phyloP scores from a whole-genome alignment of 1,284 basidiomycete species.

The Ustilago sp. region DNA sequence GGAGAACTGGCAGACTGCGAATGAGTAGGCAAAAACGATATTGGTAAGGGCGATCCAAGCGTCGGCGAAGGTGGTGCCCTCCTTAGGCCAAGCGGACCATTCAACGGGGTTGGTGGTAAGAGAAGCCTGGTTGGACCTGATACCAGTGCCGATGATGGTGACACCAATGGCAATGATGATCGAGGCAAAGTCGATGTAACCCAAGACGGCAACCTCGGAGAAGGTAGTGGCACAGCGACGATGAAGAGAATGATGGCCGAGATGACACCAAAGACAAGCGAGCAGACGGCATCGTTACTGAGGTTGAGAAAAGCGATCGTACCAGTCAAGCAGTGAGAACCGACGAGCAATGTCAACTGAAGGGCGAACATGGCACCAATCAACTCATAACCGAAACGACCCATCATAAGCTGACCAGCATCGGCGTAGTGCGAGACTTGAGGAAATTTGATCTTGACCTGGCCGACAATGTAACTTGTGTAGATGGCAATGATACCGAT shows the following conservation, averaged over 20 bases:
- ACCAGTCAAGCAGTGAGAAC: constrained; percentile 64
- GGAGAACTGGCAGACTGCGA: constrained; percentile 59
- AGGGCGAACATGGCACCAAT: constrained; percentile 57
- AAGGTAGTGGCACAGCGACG: constrained; percentile 59
- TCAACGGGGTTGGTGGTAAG: constrained; percentile 33
- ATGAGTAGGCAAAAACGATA: constrained; percentile 65
- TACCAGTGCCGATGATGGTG: constrained; percentile 59
- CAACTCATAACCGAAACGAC: constrained; percentile 54
- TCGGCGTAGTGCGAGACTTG: constrained; percentile 57
- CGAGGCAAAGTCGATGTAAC: constrained; percentile 63
- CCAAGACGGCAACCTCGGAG: constrained; percentile 59
- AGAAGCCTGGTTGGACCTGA: constrained; percentile 30
- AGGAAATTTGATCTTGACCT: constrained; percentile 57
- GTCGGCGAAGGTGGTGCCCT: constrained; percentile 51
- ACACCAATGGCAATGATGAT: constrained; percentile 60
- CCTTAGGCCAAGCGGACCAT: constrained; percentile 58
- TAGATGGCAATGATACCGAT: constrained; percentile 61
- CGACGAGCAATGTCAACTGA: constrained; percentile 50
- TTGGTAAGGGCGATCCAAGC: constrained; percentile 59
- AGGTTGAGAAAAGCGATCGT: constrained; percentile 58
- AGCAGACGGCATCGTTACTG: constrained; percentile 53
- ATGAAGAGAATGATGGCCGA: constrained; percentile 62
- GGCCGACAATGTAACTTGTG: constrained; percentile 55
- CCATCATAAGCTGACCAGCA: constrained; percentile 55
- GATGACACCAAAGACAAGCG: constrained; percentile 57